Percentiles rank a stretch among this genome's conserved stretches.
These are phyloP conservation scores for Ogataea pilisensis DNA, from an alignment of 805 yeast genomes.

Conservation along the genomic window DNA sequence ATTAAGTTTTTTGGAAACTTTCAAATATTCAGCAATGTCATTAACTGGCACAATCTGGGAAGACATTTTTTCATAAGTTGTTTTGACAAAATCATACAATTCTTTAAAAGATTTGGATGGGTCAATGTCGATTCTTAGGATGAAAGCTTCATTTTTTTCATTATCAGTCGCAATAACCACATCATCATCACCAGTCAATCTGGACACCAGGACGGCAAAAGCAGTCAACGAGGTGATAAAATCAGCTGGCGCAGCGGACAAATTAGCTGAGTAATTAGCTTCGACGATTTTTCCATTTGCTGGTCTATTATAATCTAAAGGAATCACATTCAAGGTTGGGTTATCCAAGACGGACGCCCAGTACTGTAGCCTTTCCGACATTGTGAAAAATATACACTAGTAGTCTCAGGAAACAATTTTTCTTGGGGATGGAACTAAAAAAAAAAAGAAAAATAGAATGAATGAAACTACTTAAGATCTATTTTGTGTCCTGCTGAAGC, in stretches of 20 bases:
- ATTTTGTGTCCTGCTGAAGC: too few relatives aligned
- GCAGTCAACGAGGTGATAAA: constrained; percentile 59
- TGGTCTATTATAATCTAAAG: constrained; percentile 83
- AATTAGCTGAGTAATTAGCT: constrained; percentile 41
- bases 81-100: constrained; percentile 42
- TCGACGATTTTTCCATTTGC: constrained; percentile 63
- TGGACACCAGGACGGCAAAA: constrained; percentile 64
- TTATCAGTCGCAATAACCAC: constrained; percentile 76
- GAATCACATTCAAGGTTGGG: constrained; percentile 83
- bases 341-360: constrained; percentile 69
- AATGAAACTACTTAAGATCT: too few relatives aligned
- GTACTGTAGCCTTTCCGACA: constrained; percentile 32
- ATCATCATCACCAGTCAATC: constrained; percentile 93
- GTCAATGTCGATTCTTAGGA: constrained; percentile 58
- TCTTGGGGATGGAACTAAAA: neutral
- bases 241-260: constrained; percentile 19
- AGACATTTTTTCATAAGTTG: constrained; percentile 35
- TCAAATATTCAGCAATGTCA: constrained; percentile 51
- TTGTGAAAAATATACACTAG: neutral
- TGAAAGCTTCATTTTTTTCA: constrained; percentile 43
- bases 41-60: constrained; percentile 44
- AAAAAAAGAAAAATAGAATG: neutral
- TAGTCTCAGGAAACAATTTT: too few relatives aligned
- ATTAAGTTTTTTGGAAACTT: constrained; percentile 46
- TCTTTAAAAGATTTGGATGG: constrained; percentile 52